These are phyloP conservation scores for Daldinia eschscholtzii DNA, from an alignment of 2,329 filamentous ascomycete genomes.

Conservation along the genomic window DNA sequence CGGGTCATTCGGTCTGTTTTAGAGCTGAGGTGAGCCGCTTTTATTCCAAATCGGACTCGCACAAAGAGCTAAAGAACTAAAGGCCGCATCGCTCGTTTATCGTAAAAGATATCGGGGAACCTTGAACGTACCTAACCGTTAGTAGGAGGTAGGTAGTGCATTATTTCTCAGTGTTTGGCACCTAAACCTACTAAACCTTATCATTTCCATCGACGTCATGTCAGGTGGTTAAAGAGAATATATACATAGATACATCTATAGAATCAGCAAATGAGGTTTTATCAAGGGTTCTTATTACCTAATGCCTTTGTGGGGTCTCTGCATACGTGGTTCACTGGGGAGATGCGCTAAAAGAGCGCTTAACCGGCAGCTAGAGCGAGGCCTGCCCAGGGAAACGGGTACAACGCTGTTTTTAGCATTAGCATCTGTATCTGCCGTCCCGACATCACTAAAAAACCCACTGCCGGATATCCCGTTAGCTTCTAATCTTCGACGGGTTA, in stretches of 20 bases:
- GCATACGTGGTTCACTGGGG: neutral
- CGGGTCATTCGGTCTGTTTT: constrained; percentile 25
- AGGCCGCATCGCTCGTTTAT: constrained; percentile 15
- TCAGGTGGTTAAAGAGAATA: neutral
- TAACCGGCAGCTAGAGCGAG: neutral
- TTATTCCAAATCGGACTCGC: neutral
- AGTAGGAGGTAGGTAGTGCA: no score
- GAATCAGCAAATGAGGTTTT: constrained; percentile 1
- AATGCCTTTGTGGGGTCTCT: neutral
- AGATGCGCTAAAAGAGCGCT: constrained; percentile 6
- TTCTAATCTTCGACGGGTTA: neutral
- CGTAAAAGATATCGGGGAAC: neutral
- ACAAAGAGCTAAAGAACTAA: constrained; percentile 4
- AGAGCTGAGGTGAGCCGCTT: constrained; percentile 20
- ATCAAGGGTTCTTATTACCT: constrained; percentile 3
- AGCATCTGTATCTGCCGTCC: constrained; percentile 15
- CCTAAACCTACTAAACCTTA: neutral
- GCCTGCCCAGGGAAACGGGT: constrained; percentile 7
- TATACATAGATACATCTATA: neutral
- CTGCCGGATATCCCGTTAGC: constrained; percentile 8
- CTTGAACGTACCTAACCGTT: no score
- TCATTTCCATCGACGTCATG: constrained; percentile 4
- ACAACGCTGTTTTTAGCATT: constrained; percentile 30
- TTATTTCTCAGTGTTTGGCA: neutral
- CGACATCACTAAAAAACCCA: neutral